Percentiles rank a stretch among this genome's conserved stretches.
These are phyloP conservation scores for Phytophthora brassicae DNA, from an alignment of 352 stramenopile species.

Conservation along the genomic window DNA sequence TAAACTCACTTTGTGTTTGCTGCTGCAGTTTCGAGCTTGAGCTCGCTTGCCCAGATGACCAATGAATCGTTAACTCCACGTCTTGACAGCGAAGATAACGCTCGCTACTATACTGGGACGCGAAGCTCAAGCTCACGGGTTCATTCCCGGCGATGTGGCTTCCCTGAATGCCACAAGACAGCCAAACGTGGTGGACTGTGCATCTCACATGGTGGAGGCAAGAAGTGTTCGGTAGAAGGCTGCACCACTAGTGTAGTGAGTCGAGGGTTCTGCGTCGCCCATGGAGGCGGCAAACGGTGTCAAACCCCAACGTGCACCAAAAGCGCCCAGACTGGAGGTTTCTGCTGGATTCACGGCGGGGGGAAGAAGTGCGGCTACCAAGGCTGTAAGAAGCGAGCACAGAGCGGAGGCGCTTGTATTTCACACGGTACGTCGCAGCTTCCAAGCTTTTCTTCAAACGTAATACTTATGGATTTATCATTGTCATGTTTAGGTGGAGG, in stretches of 20 bases:
- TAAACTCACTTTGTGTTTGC: slow-evolving; percentile 4
- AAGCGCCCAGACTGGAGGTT: slow-evolving; percentile 44
- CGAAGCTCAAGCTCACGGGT: not conserved
- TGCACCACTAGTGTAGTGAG: slow-evolving; percentile 60
- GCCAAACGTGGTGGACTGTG: slow-evolving; percentile 55
- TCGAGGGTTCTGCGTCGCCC: slow-evolving; percentile 59
- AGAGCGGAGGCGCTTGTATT: slow-evolving; percentile 56
- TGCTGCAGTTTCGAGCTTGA: slow-evolving; percentile 23
- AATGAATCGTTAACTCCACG: slow-evolving; percentile 15
- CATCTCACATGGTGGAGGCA: slow-evolving; percentile 57
- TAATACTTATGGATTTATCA: slow-evolving; percentile 1
- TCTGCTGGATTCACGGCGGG: slow-evolving; percentile 57
- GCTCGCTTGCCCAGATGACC: slow-evolving; percentile 18
- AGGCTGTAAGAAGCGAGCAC: slow-evolving; percentile 51
- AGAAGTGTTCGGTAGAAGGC: slow-evolving; percentile 50
- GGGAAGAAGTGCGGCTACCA: slow-evolving; percentile 59
- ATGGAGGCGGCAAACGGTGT: slow-evolving; percentile 61
- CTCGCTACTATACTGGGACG: not conserved
- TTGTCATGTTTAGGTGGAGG: slow-evolving; percentile 36
- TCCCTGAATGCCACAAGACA: slow-evolving; percentile 53
- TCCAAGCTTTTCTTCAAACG: not conserved
- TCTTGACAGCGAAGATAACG: slow-evolving; percentile 10
- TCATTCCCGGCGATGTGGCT: slow-evolving; percentile 35
- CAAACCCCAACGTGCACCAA: slow-evolving; percentile 32
- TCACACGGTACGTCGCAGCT: slow-evolving; percentile 33